Base-by-base conservation (phyloP, 2,329 filamentous ascomycete species). In the Penicillium crustosum region DNA sequence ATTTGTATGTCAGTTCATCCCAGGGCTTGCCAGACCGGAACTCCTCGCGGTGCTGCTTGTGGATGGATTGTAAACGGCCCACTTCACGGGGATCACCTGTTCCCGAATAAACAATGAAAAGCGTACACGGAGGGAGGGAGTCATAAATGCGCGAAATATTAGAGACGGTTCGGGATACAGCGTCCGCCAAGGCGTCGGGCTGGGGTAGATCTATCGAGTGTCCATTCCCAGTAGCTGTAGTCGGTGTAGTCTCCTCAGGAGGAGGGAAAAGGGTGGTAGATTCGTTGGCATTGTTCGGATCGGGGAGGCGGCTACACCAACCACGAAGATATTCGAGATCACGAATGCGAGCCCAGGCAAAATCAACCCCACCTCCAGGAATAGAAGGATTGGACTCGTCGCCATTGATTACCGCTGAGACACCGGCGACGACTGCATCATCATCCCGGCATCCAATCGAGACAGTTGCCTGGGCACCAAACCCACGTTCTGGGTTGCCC, bases 401-500 rank as follows among this genome's bases (percentile, higher is more conserved):
- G 7, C 82, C 83, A 13, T 77, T 77, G 0, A 84, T 67, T 1
- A 79, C 81, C n/a, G 74, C 72, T n/a, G 80, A 74, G 23, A 88
- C 75, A 2, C 82, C 83, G 15, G 78, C 73, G 0, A 86, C 83
- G 9, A 89, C 81, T 21, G 82, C 82, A 1, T 78, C 77, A 59
- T 89, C 86, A 57, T 77, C 79, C 36, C 75, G 75, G 66, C 84
- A 87, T 23, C 81, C 82, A 56, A 88, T 80, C 9, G 80, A 77
- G 35, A 83, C 77, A 23, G 78, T 79, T 3, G 85, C 86, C 54
- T 82, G 79, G 19, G 79, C 75, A 17, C 85, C 85, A 58, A 84
- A 83, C 6, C 84, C 84, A 53, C 83, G 80, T 61, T 82, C 83
- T 15, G 90, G 89, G 59, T 92, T 89, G 50, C 93, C 93, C 89